Conservation (phyloP, 1,284 basidiomycete genomes). For the Irpex sp. region DNA sequence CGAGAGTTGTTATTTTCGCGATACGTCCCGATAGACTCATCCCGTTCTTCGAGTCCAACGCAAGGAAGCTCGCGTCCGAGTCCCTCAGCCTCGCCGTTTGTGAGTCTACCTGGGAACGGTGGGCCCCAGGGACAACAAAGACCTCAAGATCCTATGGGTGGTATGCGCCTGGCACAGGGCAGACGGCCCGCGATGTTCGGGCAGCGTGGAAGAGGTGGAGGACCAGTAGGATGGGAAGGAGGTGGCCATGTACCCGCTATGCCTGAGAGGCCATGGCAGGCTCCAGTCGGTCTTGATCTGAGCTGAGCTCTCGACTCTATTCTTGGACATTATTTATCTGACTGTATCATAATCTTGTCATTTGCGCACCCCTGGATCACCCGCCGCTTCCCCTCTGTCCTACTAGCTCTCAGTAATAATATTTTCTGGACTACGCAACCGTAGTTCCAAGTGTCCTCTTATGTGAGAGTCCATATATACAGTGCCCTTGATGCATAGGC, state of each 20-base stretch:
- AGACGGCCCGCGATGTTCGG: slow-evolving; percentile 30
- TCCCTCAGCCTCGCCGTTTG: slow-evolving; percentile 5
- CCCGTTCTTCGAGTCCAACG: slow-evolving; percentile 11
- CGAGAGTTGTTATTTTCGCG: slow-evolving; percentile 21
- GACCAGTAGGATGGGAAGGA: slow-evolving; percentile 13
- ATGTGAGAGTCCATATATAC: too few relatives aligned
- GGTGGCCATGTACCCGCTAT: slow-evolving; percentile 7
- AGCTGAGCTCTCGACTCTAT: slow-evolving; percentile 7
- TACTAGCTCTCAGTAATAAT: neutral
- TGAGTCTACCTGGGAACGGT: slow-evolving; percentile 10
- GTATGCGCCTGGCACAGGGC: slow-evolving; percentile 26
- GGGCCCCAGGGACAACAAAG: slow-evolving; percentile 13
- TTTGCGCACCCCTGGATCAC: neutral
- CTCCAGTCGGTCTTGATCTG: slow-evolving; percentile 14
- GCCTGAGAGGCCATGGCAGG: slow-evolving; percentile 12
- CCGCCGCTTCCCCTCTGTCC: neutral
- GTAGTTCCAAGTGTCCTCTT: neutral
- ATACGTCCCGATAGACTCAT: slow-evolving; percentile 9
- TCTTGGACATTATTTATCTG: neutral
- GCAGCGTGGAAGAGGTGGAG: slow-evolving; percentile 25
- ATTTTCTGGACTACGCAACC: neutral
- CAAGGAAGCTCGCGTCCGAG: slow-evolving; percentile 4
- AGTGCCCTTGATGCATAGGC: too few relatives aligned
- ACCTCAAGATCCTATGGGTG: slow-evolving; percentile 18
- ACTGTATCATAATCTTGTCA: slow-evolving; percentile 2